Base-by-base conservation (phyloP, 2,329 filamentous ascomycete genomes). In the Aspergillus versicolor region DNA sequence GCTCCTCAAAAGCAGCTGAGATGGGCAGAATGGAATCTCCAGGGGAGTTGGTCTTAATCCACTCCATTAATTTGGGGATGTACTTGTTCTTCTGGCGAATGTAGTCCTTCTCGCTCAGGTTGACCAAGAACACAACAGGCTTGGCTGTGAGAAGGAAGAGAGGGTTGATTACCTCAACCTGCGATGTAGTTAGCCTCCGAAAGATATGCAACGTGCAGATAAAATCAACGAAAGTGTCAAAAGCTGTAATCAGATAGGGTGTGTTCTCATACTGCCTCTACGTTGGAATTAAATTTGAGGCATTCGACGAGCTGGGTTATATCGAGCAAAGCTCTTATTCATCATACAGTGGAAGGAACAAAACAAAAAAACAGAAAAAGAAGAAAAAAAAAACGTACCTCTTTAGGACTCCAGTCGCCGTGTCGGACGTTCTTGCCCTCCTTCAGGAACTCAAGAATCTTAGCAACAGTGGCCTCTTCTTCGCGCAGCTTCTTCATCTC, bases 11-110 rank as follows among this genome's bases (percentile, higher is more conserved):
- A 37, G 84, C 88, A 56, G 97, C 90, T 1, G 94, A 97, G 69
- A 99, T 88, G 61, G 93, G 94, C 58, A 99, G 91, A 70, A 97
- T 88, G 51, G 92, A 90, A 71, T 97, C 92, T 57, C 91, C 92
- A 52, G 86, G 77, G 5, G 92, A 90, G 75, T 99, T 84, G 74
- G 90, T 85, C 81, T 97, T 96, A 77, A 97, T 87, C 94, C 94
- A 99, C 74, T 94, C 90, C 59, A 90, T 91, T 66, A 97, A 88
- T 81, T 93, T 94, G 65, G 90, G 85, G 55, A 99, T 85, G 79
- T 99, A 87, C 87, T 99, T 99, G 86, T 99, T 99, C 89, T 97
- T 99, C 82, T 97, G 94, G 71, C 94, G 89, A 72, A 97, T 88
- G 77, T 92, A 99, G 78, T 99, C 94, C 78, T 87, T 92, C 81